These are phyloP conservation scores for Syzygium grande DNA, from an alignment of 345 rosid genomes.

Conservation along the genomic window DNA sequence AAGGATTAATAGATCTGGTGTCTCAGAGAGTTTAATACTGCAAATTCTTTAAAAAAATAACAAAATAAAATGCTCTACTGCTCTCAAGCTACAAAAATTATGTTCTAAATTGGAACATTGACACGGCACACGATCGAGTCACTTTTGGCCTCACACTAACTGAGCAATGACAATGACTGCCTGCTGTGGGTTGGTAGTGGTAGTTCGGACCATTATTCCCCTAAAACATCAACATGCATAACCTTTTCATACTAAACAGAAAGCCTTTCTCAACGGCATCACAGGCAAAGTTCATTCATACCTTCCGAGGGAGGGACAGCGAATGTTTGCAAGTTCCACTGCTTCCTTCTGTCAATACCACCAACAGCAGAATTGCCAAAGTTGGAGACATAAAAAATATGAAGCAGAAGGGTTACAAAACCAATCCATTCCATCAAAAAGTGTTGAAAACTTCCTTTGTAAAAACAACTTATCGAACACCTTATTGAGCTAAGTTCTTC, in stretches of 20 bases:
- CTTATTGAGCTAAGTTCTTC: neutral
- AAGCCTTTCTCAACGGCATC: neutral
- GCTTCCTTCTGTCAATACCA: neutral
- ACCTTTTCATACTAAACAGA: neutral
- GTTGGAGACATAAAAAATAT: neutral
- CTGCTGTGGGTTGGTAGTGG: neutral
- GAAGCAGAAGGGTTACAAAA: neutral
- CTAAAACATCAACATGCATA: neutral
- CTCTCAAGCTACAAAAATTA: neutral
- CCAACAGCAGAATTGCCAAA: neutral
- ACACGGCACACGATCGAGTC: neutral
- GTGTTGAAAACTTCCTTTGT: too few relatives aligned
- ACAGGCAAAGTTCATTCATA: neutral
- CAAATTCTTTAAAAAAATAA: neutral
- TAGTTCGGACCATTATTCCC: neutral
- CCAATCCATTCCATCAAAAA: neutral
- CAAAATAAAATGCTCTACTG: neutral
- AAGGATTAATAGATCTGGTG: neutral
- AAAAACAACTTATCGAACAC: too few relatives aligned
- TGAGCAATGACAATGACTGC: neutral
- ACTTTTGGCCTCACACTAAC: neutral
- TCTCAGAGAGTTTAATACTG: neutral
- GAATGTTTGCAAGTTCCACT: neutral
- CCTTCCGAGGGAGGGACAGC: neutral
- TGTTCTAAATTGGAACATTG: neutral